A percentile compares a stretch with the other conserved stretches of the same genome.
Evolutionary conservation across 441 rosid genomes (phyloP).

Genomic region (Euphorbia celastroides): DNA sequence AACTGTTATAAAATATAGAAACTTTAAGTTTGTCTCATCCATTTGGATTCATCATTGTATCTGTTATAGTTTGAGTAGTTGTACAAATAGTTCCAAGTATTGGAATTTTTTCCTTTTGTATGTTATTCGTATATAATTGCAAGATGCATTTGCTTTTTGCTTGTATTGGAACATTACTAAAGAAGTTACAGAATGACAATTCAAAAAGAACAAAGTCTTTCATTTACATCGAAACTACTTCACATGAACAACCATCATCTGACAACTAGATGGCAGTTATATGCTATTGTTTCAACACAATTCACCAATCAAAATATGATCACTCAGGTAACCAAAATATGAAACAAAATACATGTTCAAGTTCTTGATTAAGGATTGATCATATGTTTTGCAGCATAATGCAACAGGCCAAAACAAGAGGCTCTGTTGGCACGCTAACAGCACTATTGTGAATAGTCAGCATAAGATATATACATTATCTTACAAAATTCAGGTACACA

Average conservation of each 20-base stretch:
- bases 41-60: neutral
- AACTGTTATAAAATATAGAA: neutral
- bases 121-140: neutral
- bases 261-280: no score
- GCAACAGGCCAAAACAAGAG: no score
- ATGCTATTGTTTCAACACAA: no score
- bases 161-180: neutral
- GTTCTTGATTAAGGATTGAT: no score
- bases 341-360: no score
- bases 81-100: neutral
- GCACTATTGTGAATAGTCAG: neutral
- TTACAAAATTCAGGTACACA: neutral
- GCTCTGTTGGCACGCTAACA: no score
- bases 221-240: no score
- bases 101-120: neutral
- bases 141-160: neutral
- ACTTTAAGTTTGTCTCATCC: neutral
- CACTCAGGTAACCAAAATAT: no score
- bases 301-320: no score
- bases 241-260: no score
- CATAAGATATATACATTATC: neutral
- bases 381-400: no score
- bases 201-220: no score
- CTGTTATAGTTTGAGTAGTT: neutral
- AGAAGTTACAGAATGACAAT: neutral